Percentiles rank a stretch among this genome's conserved stretches.
phyloP scores from a whole-genome alignment of 176 grass and related monocot species.

The Oryza punctata region DNA sequence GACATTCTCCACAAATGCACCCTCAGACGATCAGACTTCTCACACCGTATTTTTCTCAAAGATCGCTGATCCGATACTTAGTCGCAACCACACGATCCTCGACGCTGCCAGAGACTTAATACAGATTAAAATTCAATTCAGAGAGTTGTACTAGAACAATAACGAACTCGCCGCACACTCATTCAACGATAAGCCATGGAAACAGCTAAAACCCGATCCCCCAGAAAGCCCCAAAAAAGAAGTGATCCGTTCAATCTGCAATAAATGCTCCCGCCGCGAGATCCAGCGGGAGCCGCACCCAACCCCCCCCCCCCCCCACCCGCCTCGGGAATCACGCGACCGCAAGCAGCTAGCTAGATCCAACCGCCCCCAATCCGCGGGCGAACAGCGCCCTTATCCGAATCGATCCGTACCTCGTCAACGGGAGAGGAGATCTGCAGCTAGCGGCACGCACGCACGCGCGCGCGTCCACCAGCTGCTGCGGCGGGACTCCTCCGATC shows the following conservation, averaged over 20 bases:
- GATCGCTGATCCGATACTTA: neutral
- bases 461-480: neutral
- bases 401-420: conserved; percentile 33
- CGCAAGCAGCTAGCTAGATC: conserved; percentile 32
- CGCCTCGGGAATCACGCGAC: conserved; percentile 22
- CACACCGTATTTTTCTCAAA: neutral
- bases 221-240: neutral
- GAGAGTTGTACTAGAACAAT: neutral
- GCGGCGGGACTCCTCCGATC: neutral
- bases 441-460: neutral
- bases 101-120: conserved; percentile 28
- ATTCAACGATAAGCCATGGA: conserved; percentile 17
- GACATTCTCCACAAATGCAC: conserved; percentile 60
- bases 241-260: conserved; percentile 13
- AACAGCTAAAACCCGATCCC: neutral
- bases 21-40: conserved; percentile 26
- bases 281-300: neutral
- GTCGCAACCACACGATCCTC: neutral
- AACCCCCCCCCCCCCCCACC: neutral
- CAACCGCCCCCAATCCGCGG: conserved; percentile 1
- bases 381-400: neutral
- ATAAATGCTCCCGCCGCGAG: conserved; percentile 34
- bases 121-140: conserved; percentile 4
- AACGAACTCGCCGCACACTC: neutral
- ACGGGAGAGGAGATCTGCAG: conserved; percentile 27